These are phyloP conservation scores for Ogataea nitratoaversa DNA, from an alignment of 805 yeast genomes.

Conservation along the genomic window DNA sequence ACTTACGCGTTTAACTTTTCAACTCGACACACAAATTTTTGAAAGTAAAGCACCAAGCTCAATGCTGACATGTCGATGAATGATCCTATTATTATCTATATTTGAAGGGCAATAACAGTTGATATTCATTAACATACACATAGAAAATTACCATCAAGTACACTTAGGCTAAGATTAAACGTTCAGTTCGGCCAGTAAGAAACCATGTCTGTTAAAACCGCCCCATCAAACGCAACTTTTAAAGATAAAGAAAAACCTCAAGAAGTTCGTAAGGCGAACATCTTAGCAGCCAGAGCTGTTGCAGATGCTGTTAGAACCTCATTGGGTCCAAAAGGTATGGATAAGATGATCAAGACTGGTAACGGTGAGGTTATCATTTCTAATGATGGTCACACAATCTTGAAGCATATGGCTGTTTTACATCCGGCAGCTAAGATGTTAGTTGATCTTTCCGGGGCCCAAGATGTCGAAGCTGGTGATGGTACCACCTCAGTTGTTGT, in stretches of 20 bases:
- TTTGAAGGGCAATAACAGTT: too few relatives aligned
- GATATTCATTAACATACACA: too few relatives aligned
- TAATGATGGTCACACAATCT: constrained; percentile 96
- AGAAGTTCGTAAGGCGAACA: constrained; percentile 86
- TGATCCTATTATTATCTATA: too few relatives aligned
- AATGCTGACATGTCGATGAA: too few relatives aligned
- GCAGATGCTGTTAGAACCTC: constrained; percentile 95
- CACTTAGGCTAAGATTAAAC: too few relatives aligned
- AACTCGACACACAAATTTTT: too few relatives aligned
- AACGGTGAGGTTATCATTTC: constrained; percentile 91
- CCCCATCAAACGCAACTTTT: constrained; percentile 80
- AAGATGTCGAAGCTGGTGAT: constrained; percentile 99
- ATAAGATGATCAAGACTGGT: constrained; percentile 94
- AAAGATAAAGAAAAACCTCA: constrained; percentile 92
- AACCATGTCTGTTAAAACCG: constrained; percentile 17
- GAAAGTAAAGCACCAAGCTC: too few relatives aligned
- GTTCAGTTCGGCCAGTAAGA: too few relatives aligned
- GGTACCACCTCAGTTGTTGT: constrained; percentile 98
- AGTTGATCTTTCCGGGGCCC: constrained; percentile 96
- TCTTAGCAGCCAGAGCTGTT: constrained; percentile 89
- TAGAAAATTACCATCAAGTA: too few relatives aligned
- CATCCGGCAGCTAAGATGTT: constrained; percentile 98
- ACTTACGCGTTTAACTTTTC: too few relatives aligned
- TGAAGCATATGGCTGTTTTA: constrained; percentile 95
- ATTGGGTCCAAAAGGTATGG: constrained; percentile 99